A percentile compares a stretch with the other conserved stretches of the same genome.
Evolutionary conservation across 2,329 filamentous ascomycete species (phyloP).

Genomic region (Penicillium sp.): DNA sequence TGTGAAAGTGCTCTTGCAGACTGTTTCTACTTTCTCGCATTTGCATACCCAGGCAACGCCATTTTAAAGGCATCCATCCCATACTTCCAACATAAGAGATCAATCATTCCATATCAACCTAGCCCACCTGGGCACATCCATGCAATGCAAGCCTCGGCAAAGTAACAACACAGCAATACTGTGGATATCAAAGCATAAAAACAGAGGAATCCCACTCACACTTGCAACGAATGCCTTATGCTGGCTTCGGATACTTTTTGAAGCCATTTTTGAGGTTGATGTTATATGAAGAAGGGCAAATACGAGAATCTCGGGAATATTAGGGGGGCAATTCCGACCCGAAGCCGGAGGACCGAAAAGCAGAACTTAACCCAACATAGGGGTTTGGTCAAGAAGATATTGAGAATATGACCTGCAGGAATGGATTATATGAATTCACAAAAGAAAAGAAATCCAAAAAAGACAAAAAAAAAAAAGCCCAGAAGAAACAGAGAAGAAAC

Average conservation of each 20-base stretch:
- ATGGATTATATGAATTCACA: not conserved
- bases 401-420: conserved; percentile 1
- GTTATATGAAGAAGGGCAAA: conserved; percentile 2
- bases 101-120: not conserved
- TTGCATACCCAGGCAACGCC: not conserved
- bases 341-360: conserved; percentile 12
- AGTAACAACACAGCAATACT: not conserved
- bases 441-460: conserved; percentile 1
- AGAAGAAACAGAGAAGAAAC: not conserved
- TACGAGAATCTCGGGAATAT: conserved; percentile 17
- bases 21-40: not conserved
- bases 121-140: not conserved
- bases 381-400: not conserved
- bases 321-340: conserved; percentile 19
- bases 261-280: conserved; percentile 17
- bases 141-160: not conserved
- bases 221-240: conserved; percentile 26
- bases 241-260: conserved; percentile 19
- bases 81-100: not conserved
- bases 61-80: not conserved
- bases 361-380: conserved; percentile 10
- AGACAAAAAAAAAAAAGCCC: not conserved
- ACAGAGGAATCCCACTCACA: conserved; percentile 15
- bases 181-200: not conserved
- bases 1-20: not conserved